Conservation (phyloP, 1,139 yeast species). For the Debaryomyces sp. region DNA sequence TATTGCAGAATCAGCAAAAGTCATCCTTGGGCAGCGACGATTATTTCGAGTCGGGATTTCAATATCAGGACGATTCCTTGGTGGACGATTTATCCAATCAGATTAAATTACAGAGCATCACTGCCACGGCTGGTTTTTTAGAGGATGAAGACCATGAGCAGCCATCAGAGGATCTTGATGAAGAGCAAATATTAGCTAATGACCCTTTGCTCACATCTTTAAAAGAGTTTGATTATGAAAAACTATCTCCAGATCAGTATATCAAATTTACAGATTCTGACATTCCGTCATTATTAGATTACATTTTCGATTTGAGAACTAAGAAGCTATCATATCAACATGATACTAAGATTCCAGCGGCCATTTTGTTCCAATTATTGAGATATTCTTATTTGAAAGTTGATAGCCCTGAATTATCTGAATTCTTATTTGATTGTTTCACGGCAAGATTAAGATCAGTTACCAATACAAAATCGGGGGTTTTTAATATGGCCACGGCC, state of each 20-base stretch:
- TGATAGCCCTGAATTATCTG: slow-evolving; percentile 55
- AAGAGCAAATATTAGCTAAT: slow-evolving; percentile 29
- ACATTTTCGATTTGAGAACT: slow-evolving; percentile 48
- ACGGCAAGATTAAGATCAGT: slow-evolving; percentile 62
- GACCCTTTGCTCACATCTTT: slow-evolving; percentile 33
- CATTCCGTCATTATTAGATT: slow-evolving; percentile 61
- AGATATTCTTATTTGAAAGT: slow-evolving; percentile 64
- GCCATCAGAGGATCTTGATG: slow-evolving; percentile 26
- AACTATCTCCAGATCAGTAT: slow-evolving; percentile 47
- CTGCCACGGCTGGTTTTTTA: slow-evolving; percentile 21
- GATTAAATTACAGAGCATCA: slow-evolving; percentile 55
- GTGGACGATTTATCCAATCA: slow-evolving; percentile 45
- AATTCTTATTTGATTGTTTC: slow-evolving; percentile 60
- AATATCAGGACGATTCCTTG: slow-evolving; percentile 31
- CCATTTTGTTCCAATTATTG: slow-evolving; percentile 65
- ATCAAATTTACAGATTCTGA: slow-evolving; percentile 68
- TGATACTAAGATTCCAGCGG: slow-evolving; percentile 66
- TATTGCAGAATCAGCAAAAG: slow-evolving; percentile 32
- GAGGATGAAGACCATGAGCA: slow-evolving; percentile 27
- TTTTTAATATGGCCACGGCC: slow-evolving; percentile 47
- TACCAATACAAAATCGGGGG: slow-evolving; percentile 62
- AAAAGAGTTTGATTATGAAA: slow-evolving; percentile 50
- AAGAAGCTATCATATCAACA: slow-evolving; percentile 41
- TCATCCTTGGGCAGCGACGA: slow-evolving; percentile 17
- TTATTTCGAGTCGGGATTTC: slow-evolving; percentile 18